Base-by-base conservation (phyloP, 73 alveolate species). In the Tetrahymena malaccensis region DNA sequence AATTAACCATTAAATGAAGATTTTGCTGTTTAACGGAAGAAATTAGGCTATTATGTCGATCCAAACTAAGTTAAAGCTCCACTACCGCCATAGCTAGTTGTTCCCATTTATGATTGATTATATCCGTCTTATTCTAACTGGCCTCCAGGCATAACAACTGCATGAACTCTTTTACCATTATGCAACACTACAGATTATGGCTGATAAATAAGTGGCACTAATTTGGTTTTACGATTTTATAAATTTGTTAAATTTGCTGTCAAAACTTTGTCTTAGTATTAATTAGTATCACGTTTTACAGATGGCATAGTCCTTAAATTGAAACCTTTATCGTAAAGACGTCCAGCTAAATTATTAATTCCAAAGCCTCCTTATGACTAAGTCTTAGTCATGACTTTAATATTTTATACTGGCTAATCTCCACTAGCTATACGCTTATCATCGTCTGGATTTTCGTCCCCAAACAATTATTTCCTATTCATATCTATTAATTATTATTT, bases 301-400 rank as follows among this genome's bases (percentile, higher is more conserved):
- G 85, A 50, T 34, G 95, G 95, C 83, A 50, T 37, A 9, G 56
- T 34, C 89, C 40, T n/a, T 33, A 93, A 50, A 43, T 93, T 93
- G 43, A 93, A 93, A 22, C 95, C 95, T 93, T 93, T 93, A 43
- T 93, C 95, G 21, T 93, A 93, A 43, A 93, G 85, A 43, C 95
- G 56, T 34, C 85, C 95, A 34, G 56, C n/a, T 43, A 93, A 43
- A 43, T 93, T 93, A 70, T 70, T 70, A 19, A n/a, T 31, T 70
- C 89, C 89, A 70, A 70, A 27, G 5, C 38, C 89, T 25, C 37
- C 31, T 70, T 70, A 70, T 8, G 89, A 70, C 31, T 70, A 70
- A 27, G 89, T 17, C 37, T 70, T 70, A 70, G 37, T n/a, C 43
- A 70, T 22, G 22, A 70, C 8, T 70, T 70, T 70, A 19, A 27